Percentiles rank a stretch among this genome's conserved stretches.
Conservation (phyloP, 2,329 filamentous ascomycete species). For the Paecilomyces fulvus region DNA sequence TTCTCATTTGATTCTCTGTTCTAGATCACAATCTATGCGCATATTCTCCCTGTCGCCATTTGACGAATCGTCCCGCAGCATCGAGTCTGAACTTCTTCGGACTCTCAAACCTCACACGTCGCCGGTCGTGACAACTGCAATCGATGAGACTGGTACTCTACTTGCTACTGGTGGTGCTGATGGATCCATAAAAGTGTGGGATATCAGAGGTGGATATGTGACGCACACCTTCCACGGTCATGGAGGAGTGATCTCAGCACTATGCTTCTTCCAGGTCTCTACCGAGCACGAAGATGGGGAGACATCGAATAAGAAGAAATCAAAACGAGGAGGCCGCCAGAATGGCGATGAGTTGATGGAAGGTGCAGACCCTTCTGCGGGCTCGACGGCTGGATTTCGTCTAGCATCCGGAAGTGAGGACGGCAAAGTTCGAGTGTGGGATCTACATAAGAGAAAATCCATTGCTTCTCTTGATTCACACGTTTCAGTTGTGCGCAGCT, state of each 20-base stretch:
- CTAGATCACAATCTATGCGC: constrained; percentile 90
- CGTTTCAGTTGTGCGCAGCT: constrained; percentile 81
- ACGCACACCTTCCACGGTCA: constrained; percentile 95
- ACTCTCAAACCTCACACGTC: constrained; percentile 85
- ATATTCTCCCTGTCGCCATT: constrained; percentile 67
- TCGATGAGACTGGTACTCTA: constrained; percentile 80
- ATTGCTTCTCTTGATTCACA: constrained; percentile 79
- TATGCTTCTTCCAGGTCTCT: constrained; percentile 80
- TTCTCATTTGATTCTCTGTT: constrained; percentile 83
- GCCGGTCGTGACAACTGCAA: constrained; percentile 76
- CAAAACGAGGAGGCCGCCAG: constrained; percentile 21
- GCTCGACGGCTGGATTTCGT: constrained; percentile 56
- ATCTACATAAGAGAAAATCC: constrained; percentile 73
- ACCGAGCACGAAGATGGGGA: constrained; percentile 33
- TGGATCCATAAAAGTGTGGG: constrained; percentile 93
- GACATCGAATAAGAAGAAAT: constrained; percentile 38
- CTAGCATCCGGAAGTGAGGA: constrained; percentile 90
- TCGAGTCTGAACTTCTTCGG: constrained; percentile 62
- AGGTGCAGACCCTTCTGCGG: constrained; percentile 33
- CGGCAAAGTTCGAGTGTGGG: constrained; percentile 85
- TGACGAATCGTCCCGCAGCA: constrained; percentile 44
- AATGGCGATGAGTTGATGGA: constrained; percentile 38
- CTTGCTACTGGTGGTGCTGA: constrained; percentile 90
- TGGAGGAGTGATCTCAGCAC: constrained; percentile 79
- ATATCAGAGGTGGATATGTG: constrained; percentile 78